These are phyloP conservation scores for Ogataea paradorogensis DNA, from an alignment of 805 yeast species.

Conservation along the genomic window DNA sequence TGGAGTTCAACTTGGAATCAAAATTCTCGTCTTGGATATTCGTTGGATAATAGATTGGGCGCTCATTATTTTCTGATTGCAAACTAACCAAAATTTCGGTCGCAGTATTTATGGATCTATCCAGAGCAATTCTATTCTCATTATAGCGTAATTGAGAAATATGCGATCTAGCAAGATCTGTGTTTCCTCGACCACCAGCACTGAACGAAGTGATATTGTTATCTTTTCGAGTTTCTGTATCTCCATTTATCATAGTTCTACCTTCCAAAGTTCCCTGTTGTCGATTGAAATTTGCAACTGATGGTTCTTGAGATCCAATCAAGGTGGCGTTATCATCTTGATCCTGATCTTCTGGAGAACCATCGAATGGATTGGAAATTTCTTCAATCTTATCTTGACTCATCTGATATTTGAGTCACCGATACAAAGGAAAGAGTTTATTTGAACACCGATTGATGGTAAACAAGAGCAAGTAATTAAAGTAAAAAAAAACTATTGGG, in stretches of 20 bases:
- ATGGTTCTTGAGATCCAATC: slow-evolving; percentile 18
- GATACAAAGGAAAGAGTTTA: background rate
- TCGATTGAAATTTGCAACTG: slow-evolving; percentile 21
- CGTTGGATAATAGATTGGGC: slow-evolving; percentile 66
- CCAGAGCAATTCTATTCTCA: slow-evolving; percentile 63
- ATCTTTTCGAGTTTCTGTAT: slow-evolving; percentile 4
- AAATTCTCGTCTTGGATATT: slow-evolving; percentile 32
- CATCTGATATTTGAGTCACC: slow-evolving; percentile 1
- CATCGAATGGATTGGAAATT: background rate
- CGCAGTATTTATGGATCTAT: slow-evolving; percentile 55
- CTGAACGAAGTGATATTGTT: slow-evolving; percentile 16
- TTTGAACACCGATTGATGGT: background rate
- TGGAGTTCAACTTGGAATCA: slow-evolving; percentile 42
- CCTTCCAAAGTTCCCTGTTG: slow-evolving; percentile 28
- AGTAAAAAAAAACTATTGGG: background rate
- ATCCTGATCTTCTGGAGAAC: slow-evolving; percentile 3
- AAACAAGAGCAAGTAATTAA: slow-evolving; percentile 3
- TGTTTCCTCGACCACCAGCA: slow-evolving; percentile 21
- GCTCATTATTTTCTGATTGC: slow-evolving; percentile 49
- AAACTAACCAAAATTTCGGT: slow-evolving; percentile 50
- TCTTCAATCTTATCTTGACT: slow-evolving; percentile 3
- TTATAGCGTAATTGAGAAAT: slow-evolving; percentile 75
- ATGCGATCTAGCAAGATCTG: slow-evolving; percentile 41
- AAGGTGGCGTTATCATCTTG: slow-evolving; percentile 25
- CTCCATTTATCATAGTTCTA: slow-evolving; percentile 28